Percentiles rank a stretch among this genome's conserved stretches.
phyloP scores from a whole-genome alignment of 768 basidiomycete genomes.

The Boletus rex-veris region DNA sequence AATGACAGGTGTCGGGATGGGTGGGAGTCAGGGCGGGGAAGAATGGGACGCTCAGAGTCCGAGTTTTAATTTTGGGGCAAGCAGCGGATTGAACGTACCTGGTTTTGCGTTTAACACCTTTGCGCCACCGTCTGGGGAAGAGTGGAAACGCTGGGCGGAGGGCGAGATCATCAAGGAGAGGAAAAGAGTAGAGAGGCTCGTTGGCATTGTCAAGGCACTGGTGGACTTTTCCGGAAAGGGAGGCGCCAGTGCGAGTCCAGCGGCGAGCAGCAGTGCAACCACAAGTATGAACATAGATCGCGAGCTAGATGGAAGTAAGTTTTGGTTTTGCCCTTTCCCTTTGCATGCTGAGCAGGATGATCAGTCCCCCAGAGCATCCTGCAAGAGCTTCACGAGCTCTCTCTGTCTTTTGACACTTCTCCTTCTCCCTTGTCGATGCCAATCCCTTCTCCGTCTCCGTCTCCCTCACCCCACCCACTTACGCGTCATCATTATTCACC shows the following conservation, averaged over 20 bases:
- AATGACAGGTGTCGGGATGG: constrained; percentile 13
- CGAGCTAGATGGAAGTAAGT: constrained; percentile 17
- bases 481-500: constrained; percentile 39
- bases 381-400: constrained; percentile 28
- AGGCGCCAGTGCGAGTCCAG: neutral
- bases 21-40: constrained; percentile 17
- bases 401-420: constrained; percentile 23
- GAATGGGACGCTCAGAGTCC: constrained; percentile 25
- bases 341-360: constrained; percentile 1
- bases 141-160: constrained; percentile 31
- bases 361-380: constrained; percentile 21
- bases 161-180: constrained; percentile 52
- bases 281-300: constrained; percentile 3
- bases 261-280: neutral
- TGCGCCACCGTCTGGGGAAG: constrained; percentile 11
- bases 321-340: neutral
- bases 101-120: constrained; percentile 8
- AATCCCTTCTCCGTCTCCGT: constrained; percentile 27
- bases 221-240: constrained; percentile 60
- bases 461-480: constrained; percentile 22
- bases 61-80: constrained; percentile 11
- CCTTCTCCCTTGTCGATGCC: constrained; percentile 14
- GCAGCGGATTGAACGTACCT: constrained; percentile 12
- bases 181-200: constrained; percentile 59
- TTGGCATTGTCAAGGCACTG: constrained; percentile 53